Conservation (phyloP, 768 basidiomycete species). For the Solioccasus polychromus region DNA sequence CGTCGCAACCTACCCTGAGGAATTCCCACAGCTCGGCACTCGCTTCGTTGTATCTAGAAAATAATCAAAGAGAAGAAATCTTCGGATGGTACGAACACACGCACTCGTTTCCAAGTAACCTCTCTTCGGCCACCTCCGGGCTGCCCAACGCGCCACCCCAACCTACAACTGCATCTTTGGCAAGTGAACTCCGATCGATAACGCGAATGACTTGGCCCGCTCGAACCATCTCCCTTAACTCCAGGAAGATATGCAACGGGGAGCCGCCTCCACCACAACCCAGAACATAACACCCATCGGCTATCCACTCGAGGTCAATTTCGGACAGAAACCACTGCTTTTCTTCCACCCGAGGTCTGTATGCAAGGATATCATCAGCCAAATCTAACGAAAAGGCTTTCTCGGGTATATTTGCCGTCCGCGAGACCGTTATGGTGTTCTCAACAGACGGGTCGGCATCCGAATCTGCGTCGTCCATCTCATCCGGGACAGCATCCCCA, state of each 20-base stretch:
- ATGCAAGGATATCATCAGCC: constrained; percentile 31
- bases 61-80: neutral
- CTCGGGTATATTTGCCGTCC: constrained; percentile 2
- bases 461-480: constrained; percentile 15
- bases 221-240: constrained; percentile 50
- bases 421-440: neutral
- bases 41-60: constrained; percentile 33
- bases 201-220: constrained; percentile 45
- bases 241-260: constrained; percentile 50
- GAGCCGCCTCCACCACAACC: constrained; percentile 65
- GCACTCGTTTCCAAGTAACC: constrained; percentile 37
- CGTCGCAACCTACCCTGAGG: constrained; percentile 20
- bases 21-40: constrained; percentile 27
- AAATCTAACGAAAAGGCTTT: constrained; percentile 13
- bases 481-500: constrained; percentile 22
- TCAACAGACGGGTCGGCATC: constrained; percentile 1
- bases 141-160: constrained; percentile 45
- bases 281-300: constrained; percentile 60
- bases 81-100: constrained; percentile 1
- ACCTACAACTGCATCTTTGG: constrained; percentile 40
- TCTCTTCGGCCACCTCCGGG: constrained; percentile 37
- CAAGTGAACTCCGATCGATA: constrained; percentile 42
- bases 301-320: constrained; percentile 54
- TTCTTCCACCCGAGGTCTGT: constrained; percentile 37
- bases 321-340: constrained; percentile 46